Percentiles rank a stretch among this genome's conserved stretches.
These are phyloP conservation scores for Fremontodendron californicum DNA, from an alignment of 345 rosid genomes.

Conservation along the genomic window DNA sequence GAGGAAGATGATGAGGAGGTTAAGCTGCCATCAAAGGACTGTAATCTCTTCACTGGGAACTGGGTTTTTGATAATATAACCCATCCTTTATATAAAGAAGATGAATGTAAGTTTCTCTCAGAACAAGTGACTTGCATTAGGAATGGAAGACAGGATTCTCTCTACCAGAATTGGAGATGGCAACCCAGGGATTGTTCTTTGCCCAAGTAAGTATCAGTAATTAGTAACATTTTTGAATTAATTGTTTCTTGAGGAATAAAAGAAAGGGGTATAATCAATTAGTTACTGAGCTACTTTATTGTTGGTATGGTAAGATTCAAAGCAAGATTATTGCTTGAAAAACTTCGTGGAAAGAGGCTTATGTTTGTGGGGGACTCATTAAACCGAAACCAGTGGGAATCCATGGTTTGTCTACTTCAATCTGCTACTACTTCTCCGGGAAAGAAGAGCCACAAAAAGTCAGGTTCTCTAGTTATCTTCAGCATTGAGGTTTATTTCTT, in stretches of 20 bases:
- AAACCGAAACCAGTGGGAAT: too few relatives aligned
- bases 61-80: slow-evolving; percentile 75
- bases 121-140: slow-evolving; percentile 78
- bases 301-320: slow-evolving; percentile 46
- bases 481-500: slow-evolving; percentile 50
- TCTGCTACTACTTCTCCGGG: slow-evolving; percentile 48
- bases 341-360: too few relatives aligned
- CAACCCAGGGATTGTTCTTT: slow-evolving; percentile 77
- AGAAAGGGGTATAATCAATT: neutral
- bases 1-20: slow-evolving; percentile 37
- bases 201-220: slow-evolving; percentile 51
- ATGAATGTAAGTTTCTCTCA: slow-evolving; percentile 67
- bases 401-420: too few relatives aligned
- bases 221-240: neutral
- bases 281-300: neutral
- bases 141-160: slow-evolving; percentile 77
- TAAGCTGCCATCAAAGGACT: slow-evolving; percentile 63
- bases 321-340: too few relatives aligned
- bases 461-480: slow-evolving; percentile 57
- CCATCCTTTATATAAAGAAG: slow-evolving; percentile 67
- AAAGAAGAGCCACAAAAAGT: slow-evolving; percentile 52
- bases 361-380: too few relatives aligned
- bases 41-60: slow-evolving; percentile 74
- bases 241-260: neutral
- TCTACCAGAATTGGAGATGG: slow-evolving; percentile 94